phyloP scores from a whole-genome alignment of 2,329 filamentous ascomycete species.

The Davidsoniella eucalypti region DNA sequence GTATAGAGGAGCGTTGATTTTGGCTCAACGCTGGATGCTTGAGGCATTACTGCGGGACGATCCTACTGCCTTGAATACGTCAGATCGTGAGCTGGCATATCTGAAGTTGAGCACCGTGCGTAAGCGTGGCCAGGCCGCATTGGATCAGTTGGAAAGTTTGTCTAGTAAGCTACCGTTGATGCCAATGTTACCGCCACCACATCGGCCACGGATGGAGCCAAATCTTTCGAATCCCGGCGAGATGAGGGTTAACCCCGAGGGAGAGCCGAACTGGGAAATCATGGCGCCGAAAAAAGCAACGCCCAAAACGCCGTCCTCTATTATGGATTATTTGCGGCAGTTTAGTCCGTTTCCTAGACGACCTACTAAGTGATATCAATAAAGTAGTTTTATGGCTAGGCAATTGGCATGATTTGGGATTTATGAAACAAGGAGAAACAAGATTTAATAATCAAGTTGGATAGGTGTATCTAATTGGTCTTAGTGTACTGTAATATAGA shows the following conservation, averaged over 20 bases:
- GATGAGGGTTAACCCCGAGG: background rate
- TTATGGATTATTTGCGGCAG: no score
- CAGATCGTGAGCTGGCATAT: slow-evolving; percentile 1
- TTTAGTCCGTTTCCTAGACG: no score
- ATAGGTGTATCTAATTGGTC: no score
- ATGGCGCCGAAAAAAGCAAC: no score
- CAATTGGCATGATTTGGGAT: background rate
- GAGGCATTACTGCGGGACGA: background rate
- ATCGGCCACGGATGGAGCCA: no score
- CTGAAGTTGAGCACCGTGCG: background rate
- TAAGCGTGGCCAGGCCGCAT: background rate
- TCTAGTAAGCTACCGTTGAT: no score
- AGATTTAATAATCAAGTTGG: no score
- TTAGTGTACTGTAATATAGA: background rate
- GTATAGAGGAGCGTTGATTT: background rate
- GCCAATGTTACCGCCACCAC: no score
- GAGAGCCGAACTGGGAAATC: no score
- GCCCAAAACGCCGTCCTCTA: no score
- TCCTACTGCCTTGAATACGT: background rate
- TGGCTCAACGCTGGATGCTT: slow-evolving; percentile 1
- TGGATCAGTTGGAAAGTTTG: no score
- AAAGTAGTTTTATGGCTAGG: background rate
- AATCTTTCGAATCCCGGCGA: background rate
- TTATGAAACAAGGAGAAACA: background rate
- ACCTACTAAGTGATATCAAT: no score